phyloP scores from a whole-genome alignment of 1,284 basidiomycete genomes.

The Coniferiporia weirii region DNA sequence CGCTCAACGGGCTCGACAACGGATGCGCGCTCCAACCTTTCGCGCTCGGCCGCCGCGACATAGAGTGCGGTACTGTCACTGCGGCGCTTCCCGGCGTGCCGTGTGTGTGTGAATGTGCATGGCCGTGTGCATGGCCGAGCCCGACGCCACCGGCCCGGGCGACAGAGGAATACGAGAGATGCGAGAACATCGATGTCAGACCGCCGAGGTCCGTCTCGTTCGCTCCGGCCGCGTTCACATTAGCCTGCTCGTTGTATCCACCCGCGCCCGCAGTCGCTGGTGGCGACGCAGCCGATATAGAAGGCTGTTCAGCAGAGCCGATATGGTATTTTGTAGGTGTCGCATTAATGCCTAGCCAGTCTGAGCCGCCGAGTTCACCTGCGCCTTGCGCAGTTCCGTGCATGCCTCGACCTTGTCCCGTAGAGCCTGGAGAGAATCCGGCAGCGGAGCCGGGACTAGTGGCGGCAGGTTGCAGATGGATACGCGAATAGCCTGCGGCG shows the following conservation, averaged over 20 bases:
- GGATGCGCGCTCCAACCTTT: constrained; percentile 17
- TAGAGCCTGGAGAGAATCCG: constrained; percentile 24
- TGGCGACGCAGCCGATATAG: constrained; percentile 28
- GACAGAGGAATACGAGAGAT: constrained; percentile 43
- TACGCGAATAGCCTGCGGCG: constrained; percentile 79
- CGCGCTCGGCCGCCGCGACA: constrained; percentile 12
- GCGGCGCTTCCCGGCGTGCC: constrained; percentile 32
- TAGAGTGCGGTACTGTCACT: constrained; percentile 26
- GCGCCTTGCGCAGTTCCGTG: constrained; percentile 20
- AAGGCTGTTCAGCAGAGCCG: constrained; percentile 22
- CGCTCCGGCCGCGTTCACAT: background rate
- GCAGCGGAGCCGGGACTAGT: constrained; percentile 34
- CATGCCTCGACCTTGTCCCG: constrained; percentile 30
- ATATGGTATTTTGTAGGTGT: background rate
- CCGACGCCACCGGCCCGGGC: constrained; percentile 24
- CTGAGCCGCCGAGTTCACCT: background rate
- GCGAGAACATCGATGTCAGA: constrained; percentile 45
- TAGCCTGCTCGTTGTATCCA: background rate
- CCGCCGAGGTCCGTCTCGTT: constrained; percentile 23
- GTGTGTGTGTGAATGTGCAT: constrained; percentile 28
- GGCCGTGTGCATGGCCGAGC: constrained; percentile 21
- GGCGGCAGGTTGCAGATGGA: constrained; percentile 61
- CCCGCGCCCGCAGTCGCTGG: background rate
- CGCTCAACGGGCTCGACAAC: constrained; percentile 46
- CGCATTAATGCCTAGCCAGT: background rate